Conservation (phyloP, 352 stramenopile species). For the Pelagophyceae sp. region DNA sequence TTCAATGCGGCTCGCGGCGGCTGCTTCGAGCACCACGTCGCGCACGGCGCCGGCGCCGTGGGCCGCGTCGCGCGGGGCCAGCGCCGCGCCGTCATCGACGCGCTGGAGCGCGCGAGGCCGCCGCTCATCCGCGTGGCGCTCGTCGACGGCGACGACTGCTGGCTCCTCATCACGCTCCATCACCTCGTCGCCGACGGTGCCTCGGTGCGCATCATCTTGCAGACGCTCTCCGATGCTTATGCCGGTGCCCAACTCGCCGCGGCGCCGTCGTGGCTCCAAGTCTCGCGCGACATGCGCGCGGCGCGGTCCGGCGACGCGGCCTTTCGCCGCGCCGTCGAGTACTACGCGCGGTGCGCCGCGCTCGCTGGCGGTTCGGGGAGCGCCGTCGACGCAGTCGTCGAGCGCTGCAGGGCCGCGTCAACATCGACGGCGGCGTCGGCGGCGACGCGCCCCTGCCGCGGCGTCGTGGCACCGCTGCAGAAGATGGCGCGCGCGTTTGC, state of each 20-base stretch:
- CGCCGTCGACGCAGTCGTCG: too few species aligned
- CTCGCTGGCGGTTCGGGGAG: not conserved
- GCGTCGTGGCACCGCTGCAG: not conserved
- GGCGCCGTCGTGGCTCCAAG: not conserved
- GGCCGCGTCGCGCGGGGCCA: not conserved
- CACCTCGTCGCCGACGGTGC: conserved; percentile 3
- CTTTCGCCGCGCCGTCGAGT: not conserved
- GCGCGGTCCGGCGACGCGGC: not conserved
- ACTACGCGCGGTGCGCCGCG: not conserved
- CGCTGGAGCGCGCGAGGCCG: not conserved
- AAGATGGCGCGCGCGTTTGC: not conserved
- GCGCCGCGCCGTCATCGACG: not conserved
- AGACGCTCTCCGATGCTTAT: not conserved
- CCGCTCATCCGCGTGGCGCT: not conserved
- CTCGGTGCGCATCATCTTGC: not conserved
- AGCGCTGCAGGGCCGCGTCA: too few species aligned
- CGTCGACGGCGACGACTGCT: not conserved
- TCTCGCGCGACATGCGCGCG: not conserved
- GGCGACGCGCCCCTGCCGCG: not conserved
- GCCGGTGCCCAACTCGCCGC: not conserved
- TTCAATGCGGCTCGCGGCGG: too few species aligned
- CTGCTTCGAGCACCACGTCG: not conserved
- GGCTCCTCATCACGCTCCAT: not conserved
- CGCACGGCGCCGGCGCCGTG: not conserved
- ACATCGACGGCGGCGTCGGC: not conserved